phyloP scores from a whole-genome alignment of 257 asterid genomes.

The Fraxinus cuspidata region DNA sequence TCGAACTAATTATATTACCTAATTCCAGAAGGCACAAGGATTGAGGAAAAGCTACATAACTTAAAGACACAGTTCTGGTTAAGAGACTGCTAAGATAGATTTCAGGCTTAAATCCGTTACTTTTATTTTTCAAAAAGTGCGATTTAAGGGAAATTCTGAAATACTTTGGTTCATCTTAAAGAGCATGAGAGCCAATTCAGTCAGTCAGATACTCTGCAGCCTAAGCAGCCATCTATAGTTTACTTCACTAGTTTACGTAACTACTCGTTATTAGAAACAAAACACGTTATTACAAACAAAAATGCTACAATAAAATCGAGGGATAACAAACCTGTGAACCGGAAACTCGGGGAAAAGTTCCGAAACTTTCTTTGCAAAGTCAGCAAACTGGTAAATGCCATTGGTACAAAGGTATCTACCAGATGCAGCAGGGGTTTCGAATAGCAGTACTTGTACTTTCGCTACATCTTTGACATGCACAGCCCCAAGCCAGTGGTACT shows the following conservation, averaged over 20 bases:
- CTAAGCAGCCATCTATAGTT: too few relatives aligned
- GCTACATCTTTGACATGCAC: slow-evolving; percentile 94
- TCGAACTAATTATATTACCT: too few relatives aligned
- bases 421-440: slow-evolving; percentile 63
- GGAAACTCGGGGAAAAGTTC: slow-evolving; percentile 66
- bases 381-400: slow-evolving; percentile 77
- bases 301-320: not conserved
- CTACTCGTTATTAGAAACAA: too few relatives aligned
- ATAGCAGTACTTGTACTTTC: slow-evolving; percentile 62
- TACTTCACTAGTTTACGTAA: too few relatives aligned
- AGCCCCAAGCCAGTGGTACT: slow-evolving; percentile 86
- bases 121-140: not conserved
- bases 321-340: slow-evolving; percentile 65
- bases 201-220: too few relatives aligned
- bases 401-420: slow-evolving; percentile 90
- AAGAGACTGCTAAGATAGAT: too few relatives aligned
- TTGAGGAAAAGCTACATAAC: too few relatives aligned
- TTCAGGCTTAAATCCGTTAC: not conserved
- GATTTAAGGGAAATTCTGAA: not conserved
- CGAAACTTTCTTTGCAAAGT: slow-evolving; percentile 64
- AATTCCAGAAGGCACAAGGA: too few relatives aligned
- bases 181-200: not conserved
- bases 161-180: not conserved
- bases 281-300: not conserved
- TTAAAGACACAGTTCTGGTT: too few relatives aligned